Evolutionary conservation across 441 rosid genomes (phyloP), one percentile per base, ranked within the genome.

Genomic region (Euphorbia celastroides): DNA sequence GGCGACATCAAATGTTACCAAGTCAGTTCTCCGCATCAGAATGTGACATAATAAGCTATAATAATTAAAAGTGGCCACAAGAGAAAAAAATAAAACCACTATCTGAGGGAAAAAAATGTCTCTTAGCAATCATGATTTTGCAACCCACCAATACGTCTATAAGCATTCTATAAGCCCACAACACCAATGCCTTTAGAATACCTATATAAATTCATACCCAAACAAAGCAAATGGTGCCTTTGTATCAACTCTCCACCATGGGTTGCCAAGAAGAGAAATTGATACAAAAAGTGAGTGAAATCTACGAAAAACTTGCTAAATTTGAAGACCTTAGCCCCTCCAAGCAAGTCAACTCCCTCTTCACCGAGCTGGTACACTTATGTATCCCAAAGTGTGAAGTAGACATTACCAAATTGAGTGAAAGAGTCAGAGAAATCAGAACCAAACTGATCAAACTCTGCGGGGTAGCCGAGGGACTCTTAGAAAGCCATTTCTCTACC

Each of bases 401-500:
- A 26, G 90, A 90, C 51, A 81, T 90, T 23, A 72, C 84, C 62
- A 81, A 75, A 51, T 73, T 89, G 65, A 76, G 75, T 62, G 69
- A 70, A 60, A 78, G 25, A 32, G 70, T 79, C 57, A 83, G 88
- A 75, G 84, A 78, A 6, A 84, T 85, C 52, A 82, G 96, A 77
- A 73, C 86, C n/a, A 84, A 84, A 36, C 84, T 92, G 61, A 89
- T 86, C 50, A 79, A 70, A 48, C 79, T 89, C 5, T 85, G 95
- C 26, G 95, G 94, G 2, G 74, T 82, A 70, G 94, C 90, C 5
- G 93, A 92, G 81, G 88, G 90, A 1, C 82, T 70, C 58, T 54
- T 89, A 34, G 96, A 92, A 55, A 80, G 75, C 32, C 88, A 92
- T 71, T 89, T 75, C 83, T 80, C 98, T 16, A 46, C 90, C 27